Evolutionary conservation across 106 monocot species (phyloP), one percentile per base, ranked within the genome.

Genomic region (Phalaenopsis equestris): DNA sequence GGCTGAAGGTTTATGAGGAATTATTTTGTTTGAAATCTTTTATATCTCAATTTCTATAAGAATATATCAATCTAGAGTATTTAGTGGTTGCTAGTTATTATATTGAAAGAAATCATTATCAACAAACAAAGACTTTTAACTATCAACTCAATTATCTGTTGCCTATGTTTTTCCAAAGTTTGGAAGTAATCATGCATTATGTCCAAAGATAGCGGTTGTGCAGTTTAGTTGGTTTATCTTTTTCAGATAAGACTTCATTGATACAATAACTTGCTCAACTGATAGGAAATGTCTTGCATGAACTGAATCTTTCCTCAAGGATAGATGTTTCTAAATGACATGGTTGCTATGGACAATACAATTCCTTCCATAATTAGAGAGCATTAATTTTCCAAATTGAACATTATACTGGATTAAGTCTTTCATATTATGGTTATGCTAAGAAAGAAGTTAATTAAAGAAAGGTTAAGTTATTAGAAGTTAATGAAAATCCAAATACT

Each of bases 281-380:
- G 8, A 93, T 92, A 58, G 98, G 98, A 77, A 99, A 94, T 82
- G 57, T 79, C 52, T 80, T 94, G 65, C 80, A 88, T 70, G 98
- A 94, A 75, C 77, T 99, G 42, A 99, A 94, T 82, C 90, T 99
- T 52, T 99, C 98, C 38, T 84, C 92, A 41, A 91, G 86, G 81
- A 99, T 92, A 72, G 94, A 99, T 84, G 94, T 99, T 72, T 91
- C 98, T 75, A 94, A 99, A 55, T 83, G 94, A 78, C 87, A 94
- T 76, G 98, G 98, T 67, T 92, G 92, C 80, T 99, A 94, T 87
- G 98, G 93, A n/a, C n/a, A n/a, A n/a, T n/a, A n/a, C n/a, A n/a
- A n/a, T n/a, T n/a, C n/a, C n/a, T n/a, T n/a, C n/a, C n/a, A n/a
- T n/a, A n/a, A n/a, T 82, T 92, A 56, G 68, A 90, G 85, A 75